Evolutionary conservation across 1,139 yeast genomes (phyloP).

Genomic region (Protomyces inundatus): DNA sequence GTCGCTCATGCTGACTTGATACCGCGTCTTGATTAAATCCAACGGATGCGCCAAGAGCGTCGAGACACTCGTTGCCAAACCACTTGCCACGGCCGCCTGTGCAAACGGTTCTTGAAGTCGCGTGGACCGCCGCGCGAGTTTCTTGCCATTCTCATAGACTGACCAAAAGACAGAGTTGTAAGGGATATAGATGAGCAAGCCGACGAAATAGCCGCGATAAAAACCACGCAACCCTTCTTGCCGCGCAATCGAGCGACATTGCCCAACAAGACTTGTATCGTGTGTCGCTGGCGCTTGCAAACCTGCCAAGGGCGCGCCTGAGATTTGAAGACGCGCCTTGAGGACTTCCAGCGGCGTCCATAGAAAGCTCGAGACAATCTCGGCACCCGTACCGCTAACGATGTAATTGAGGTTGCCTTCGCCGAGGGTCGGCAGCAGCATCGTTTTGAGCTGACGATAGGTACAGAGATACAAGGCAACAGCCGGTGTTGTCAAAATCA

Average conservation of each 20-base stretch:
- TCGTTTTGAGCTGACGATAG: constrained; percentile 42
- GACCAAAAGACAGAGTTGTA: constrained; percentile 33
- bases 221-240: constrained; percentile 43
- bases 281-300: constrained; percentile 14
- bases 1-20: constrained; percentile 36
- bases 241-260: constrained; percentile 36
- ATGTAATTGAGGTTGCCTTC: constrained; percentile 41
- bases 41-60: constrained; percentile 43
- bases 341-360: constrained; percentile 48
- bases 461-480: constrained; percentile 44
- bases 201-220: constrained; percentile 46
- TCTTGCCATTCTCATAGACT: constrained; percentile 29
- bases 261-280: constrained; percentile 31
- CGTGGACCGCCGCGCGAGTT: constrained; percentile 7
- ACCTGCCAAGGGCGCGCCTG: not conserved
- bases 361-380: constrained; percentile 42
- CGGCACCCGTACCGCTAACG: constrained; percentile 42
- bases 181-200: constrained; percentile 33
- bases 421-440: constrained; percentile 41
- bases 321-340: constrained; percentile 44
- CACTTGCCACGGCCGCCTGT: constrained; percentile 38
- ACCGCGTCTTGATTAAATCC: constrained; percentile 45
- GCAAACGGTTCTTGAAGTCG: constrained; percentile 2
- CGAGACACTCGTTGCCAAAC: constrained; percentile 41
- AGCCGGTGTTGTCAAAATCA: constrained; percentile 44